Base-by-base conservation (phyloP, 2,329 filamentous ascomycete genomes). In the Aspergillus pseudoviridinutans region DNA sequence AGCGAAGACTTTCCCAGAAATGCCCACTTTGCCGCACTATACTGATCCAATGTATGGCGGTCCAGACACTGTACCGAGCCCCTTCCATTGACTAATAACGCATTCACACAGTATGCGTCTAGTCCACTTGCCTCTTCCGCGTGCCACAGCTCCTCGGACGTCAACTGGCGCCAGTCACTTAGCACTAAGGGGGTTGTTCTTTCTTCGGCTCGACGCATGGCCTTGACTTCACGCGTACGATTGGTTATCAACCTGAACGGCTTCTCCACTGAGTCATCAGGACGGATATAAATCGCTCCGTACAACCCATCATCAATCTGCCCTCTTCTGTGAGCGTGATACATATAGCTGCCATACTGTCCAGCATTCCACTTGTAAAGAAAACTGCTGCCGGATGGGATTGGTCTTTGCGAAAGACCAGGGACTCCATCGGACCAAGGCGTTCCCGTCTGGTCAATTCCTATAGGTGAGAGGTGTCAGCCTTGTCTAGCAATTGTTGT, bases 281-380 rank as follows among this genome's bases (percentile, higher is more conserved):
- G 68, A 22, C 67, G 76, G 29, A 87, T 80, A 6, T 80, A 60
- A 0, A 87, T 79, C 2, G 82, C 70, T 0, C 84, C 85, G 51
- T 80, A 83, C 10, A 85, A 70, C 0, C 85, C 85, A 62, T 87
- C 84, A 51, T 83, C 79, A 10, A 86, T 78, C 58, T 85, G 83
- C 2, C 78, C 77, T 2, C 74, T 70, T 25, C 74, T 74, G 61
- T 87, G 84, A 0, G 82, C 79, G 67, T 86, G 84, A 61, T 86
- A 87, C 76, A 81, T 86, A 70, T 82, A 84, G 55, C 76, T 80
- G 17, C 84, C 84, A 61, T 82, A 78, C 51, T 84, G 78, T 0
- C 76, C 78, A 0, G 83, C 82, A 25, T 73, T 75, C 73, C 81
- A 86, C 42, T 73, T 74, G 65, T 86, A 82, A 0, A 74, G 73